Evolutionary conservation across 2,329 filamentous ascomycete species (phyloP).

Genomic region (Calonectria henricotiae): DNA sequence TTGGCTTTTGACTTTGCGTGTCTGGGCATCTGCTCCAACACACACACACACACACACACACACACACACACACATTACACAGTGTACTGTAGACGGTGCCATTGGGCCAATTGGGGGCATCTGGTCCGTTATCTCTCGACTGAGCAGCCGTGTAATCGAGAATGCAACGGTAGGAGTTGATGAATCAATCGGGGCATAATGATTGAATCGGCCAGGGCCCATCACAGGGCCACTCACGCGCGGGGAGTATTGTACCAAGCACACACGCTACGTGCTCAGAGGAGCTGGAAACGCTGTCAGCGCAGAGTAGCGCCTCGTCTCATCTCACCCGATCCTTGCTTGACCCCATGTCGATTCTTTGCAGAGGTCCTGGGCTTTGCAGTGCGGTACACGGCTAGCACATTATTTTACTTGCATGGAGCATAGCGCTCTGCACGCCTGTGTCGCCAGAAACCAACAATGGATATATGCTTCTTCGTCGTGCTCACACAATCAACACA

Average conservation of each 20-base stretch:
- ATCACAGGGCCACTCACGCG: constrained; percentile 27
- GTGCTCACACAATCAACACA: constrained; percentile 12
- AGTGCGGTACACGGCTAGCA: neutral
- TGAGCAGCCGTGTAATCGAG: constrained; percentile 13
- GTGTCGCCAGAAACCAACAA: neutral
- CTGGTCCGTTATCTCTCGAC: constrained; percentile 20
- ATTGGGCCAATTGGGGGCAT: constrained; percentile 27
- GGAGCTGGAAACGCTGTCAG: constrained; percentile 40
- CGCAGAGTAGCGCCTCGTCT: constrained; percentile 49
- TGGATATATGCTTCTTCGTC: neutral
- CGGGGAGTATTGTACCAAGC: constrained; percentile 11
- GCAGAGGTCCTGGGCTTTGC: neutral
- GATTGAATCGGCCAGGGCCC: constrained; percentile 30
- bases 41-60: constrained; percentile 13
- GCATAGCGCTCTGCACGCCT: neutral
- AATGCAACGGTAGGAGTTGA: constrained; percentile 30
- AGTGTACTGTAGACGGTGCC: constrained; percentile 43
- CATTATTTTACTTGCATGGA: neutral
- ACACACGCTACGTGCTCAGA: constrained; percentile 8
- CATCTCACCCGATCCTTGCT: constrained; percentile 43
- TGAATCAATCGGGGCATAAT: constrained; percentile 28
- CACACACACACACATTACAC: constrained; percentile 36
- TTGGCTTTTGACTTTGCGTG: constrained; percentile 37
- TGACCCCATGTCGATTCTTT: constrained; percentile 7
- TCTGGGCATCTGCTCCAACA: constrained; percentile 5